A percentile compares a stretch with the other conserved stretches of the same genome.
These are phyloP conservation scores for Oryza australiensis DNA, from an alignment of 176 grass and related monocot species.

Conservation along the genomic window DNA sequence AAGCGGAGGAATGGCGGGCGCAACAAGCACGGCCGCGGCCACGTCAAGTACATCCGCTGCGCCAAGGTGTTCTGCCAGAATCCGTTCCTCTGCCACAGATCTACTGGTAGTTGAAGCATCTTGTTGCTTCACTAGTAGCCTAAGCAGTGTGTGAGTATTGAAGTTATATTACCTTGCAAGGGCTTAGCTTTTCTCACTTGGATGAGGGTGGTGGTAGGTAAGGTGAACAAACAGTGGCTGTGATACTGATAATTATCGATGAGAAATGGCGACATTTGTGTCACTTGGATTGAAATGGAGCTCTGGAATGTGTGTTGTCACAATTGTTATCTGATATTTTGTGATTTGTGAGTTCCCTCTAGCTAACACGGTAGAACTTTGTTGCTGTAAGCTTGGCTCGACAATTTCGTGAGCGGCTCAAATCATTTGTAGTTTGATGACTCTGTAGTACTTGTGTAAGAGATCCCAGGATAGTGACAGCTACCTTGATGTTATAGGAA, in stretches of 20 bases:
- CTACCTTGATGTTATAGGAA: not conserved
- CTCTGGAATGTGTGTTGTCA: too few relatives aligned
- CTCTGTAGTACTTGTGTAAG: not conserved
- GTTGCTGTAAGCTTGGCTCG: not conserved
- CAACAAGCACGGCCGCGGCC: slow-evolving; percentile 74
- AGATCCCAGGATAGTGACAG: not conserved
- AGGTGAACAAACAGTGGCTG: too few relatives aligned
- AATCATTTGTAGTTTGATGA: not conserved
- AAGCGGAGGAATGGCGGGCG: slow-evolving; percentile 79
- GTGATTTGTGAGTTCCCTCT: not conserved
- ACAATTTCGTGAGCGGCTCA: not conserved
- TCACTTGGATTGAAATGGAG: not conserved
- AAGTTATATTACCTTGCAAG: too few relatives aligned
- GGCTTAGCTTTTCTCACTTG: not conserved
- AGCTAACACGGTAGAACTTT: not conserved
- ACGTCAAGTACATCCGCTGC: slow-evolving; percentile 75
- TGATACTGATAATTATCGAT: not conserved
- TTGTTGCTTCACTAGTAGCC: not conserved
- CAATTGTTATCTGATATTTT: not conserved
- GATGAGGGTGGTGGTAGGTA: not conserved
- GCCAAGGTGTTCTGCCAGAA: slow-evolving; percentile 33
- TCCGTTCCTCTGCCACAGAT: not conserved
- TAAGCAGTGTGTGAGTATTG: too few relatives aligned
- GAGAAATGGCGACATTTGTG: not conserved
- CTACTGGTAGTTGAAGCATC: not conserved